Conservation (phyloP, 169 alveolate genomes). For the Plasmodium inui region DNA sequence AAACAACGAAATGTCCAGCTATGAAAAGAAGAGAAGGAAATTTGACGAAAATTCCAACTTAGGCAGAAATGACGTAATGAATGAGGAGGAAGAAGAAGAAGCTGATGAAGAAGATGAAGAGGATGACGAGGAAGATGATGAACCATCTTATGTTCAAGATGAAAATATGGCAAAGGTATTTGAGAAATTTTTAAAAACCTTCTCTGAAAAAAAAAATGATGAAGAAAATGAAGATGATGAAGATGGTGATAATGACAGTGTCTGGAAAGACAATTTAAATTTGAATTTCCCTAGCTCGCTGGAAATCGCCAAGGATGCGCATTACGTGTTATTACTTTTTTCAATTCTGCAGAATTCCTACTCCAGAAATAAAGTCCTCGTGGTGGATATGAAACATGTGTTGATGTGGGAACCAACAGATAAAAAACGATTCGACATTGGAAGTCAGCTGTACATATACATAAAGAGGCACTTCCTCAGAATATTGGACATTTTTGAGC, state of each 20-base stretch:
- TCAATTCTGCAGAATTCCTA: constrained; percentile 75
- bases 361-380: constrained; percentile 80
- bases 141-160: constrained; percentile 85
- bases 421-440: constrained; percentile 77
- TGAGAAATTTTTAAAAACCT: constrained; percentile 81
- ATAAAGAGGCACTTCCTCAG: constrained; percentile 82
- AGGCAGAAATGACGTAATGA: neutral
- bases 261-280: constrained; percentile 67
- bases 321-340: constrained; percentile 49
- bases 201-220: constrained; percentile 67
- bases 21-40: constrained; percentile 33
- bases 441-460: constrained; percentile 82
- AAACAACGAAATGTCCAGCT: constrained; percentile 16
- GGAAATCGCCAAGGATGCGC: constrained; percentile 76
- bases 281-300: constrained; percentile 77
- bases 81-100: constrained; percentile 31
- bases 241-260: constrained; percentile 76
- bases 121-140: constrained; percentile 78
- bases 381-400: constrained; percentile 82
- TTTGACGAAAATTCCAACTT: constrained; percentile 31
- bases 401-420: constrained; percentile 82
- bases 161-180: constrained; percentile 85
- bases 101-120: constrained; percentile 69
- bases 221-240: constrained; percentile 72
- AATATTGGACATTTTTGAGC: constrained; percentile 84